Evolutionary conservation across 2,329 filamentous ascomycete genomes (phyloP).

Genomic region (Furcasterigmium sp.): DNA sequence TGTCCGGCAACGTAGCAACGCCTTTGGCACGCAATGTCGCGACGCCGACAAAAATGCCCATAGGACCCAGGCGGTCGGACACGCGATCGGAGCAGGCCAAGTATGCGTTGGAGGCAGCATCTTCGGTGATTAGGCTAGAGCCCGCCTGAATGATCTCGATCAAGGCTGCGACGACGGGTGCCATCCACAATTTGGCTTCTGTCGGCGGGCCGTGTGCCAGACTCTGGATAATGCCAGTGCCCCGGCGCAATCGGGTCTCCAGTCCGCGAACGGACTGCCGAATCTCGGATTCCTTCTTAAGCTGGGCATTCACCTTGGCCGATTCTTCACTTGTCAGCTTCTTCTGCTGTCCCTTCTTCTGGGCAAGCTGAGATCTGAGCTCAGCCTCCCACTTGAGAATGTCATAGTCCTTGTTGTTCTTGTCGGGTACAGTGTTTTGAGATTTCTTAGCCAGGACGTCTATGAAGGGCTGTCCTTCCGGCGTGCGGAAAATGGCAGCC

Average conservation of each 20-base stretch:
- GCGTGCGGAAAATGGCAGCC: constrained; percentile 86
- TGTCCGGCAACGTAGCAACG: constrained; percentile 65
- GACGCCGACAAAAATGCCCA: constrained; percentile 79
- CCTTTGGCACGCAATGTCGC: constrained; percentile 78
- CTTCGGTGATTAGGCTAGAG: constrained; percentile 75
- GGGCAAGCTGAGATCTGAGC: constrained; percentile 76
- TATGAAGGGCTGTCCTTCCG: constrained; percentile 81
- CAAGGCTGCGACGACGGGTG: constrained; percentile 68
- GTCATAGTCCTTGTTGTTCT: constrained; percentile 92
- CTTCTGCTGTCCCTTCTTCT: constrained; percentile 87
- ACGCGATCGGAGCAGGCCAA: constrained; percentile 73
- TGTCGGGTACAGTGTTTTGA: constrained; percentile 65
- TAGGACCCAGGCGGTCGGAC: constrained; percentile 65
- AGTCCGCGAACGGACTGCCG: constrained; percentile 65
- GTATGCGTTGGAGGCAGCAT: constrained; percentile 72
- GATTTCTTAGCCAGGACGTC: constrained; percentile 86
- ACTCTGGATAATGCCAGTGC: constrained; percentile 78
- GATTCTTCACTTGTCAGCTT: constrained; percentile 88
- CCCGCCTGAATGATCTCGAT: constrained; percentile 73
- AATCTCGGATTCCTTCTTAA: constrained; percentile 80
- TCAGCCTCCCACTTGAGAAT: constrained; percentile 97
- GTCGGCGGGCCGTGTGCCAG: constrained; percentile 86
- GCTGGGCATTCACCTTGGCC: constrained; percentile 83
- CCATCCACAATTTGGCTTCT: constrained; percentile 84
- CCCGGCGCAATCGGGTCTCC: constrained; percentile 69